Conservation (phyloP, 306 rosid species). For the Fragaria iinumae region DNA sequence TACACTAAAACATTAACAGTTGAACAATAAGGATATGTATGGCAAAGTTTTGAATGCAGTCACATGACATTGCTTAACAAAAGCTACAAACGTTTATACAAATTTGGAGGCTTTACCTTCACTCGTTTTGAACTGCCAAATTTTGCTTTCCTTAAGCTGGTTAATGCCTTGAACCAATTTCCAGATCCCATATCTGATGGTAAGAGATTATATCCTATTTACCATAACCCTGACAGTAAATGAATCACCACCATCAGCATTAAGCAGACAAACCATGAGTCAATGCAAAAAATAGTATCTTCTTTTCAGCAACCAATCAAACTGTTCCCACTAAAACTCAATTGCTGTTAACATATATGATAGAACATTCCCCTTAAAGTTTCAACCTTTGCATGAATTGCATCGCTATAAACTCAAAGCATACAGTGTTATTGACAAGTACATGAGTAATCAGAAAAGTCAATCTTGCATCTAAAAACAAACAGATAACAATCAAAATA, state of each 20-base stretch:
- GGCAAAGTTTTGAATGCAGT: not conserved
- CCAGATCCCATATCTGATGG: constrained; percentile 79
- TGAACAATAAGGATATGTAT: not conserved
- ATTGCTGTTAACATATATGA: not conserved
- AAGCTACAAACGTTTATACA: not conserved
- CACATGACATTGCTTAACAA: not conserved
- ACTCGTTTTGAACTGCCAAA: constrained; percentile 55
- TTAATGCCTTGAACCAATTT: constrained; percentile 75
- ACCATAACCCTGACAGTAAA: constrained; percentile 43
- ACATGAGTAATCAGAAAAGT: not conserved
- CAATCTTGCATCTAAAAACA: not conserved
- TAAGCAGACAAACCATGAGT: constrained; percentile 20
- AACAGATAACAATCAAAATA: constrained; percentile 1
- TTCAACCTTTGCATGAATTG: not conserved
- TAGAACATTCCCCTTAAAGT: constrained; percentile 6
- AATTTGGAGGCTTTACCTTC: constrained; percentile 45
- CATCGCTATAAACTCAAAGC: not conserved
- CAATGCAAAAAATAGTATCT: not conserved
- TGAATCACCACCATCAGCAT: constrained; percentile 30
- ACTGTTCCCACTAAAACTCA: not conserved
- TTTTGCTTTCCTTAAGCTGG: constrained; percentile 60
- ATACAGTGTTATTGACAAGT: not conserved
- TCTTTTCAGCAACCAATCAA: constrained; percentile 15
- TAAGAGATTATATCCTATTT: constrained; percentile 30
- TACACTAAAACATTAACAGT: not conserved